phyloP scores from a whole-genome alignment of 176 grass and related monocot genomes.

The Themeda triandra region DNA sequence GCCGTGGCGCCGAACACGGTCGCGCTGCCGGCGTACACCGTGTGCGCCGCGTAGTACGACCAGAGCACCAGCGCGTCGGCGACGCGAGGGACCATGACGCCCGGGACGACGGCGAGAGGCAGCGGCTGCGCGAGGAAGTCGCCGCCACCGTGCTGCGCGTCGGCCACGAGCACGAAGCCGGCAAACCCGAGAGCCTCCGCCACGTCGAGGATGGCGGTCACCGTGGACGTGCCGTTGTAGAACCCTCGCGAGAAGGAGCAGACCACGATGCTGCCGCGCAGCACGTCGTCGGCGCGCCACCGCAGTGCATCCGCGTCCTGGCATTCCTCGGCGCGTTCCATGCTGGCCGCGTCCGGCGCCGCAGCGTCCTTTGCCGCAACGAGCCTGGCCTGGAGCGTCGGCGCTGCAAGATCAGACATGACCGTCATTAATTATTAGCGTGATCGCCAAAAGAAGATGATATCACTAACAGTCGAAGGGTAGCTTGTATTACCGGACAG shows the following conservation, averaged over 20 bases:
- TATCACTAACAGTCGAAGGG: too few relatives aligned
- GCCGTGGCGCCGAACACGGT: conserved; percentile 37
- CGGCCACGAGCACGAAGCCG: conserved; percentile 51
- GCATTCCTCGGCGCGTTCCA: conserved; percentile 42
- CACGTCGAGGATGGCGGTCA: conserved; percentile 38
- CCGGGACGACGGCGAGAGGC: conserved; percentile 36
- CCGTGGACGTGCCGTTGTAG: conserved; percentile 45
- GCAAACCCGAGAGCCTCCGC: conserved; percentile 47
- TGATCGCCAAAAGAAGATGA: neutral
- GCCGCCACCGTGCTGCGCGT: conserved; percentile 35
- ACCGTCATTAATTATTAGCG: neutral
- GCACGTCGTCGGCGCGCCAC: neutral
- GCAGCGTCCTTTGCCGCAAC: conserved; percentile 52
- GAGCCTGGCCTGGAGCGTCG: conserved; percentile 45
- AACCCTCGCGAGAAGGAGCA: conserved; percentile 61
- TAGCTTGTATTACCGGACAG: conserved; percentile 35
- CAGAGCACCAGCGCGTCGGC: conserved; percentile 38
- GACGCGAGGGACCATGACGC: conserved; percentile 51
- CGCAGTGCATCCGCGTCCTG: conserved; percentile 41
- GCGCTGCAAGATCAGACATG: conserved; percentile 6
- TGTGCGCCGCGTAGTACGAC: conserved; percentile 58
- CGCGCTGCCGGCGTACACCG: conserved; percentile 19
- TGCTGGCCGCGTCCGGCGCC: neutral
- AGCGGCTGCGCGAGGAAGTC: conserved; percentile 60
- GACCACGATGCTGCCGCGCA: conserved; percentile 45